Evolutionary conservation across 1,139 yeast species (phyloP), one percentile per base, ranked within the genome.

Genomic region (Kodamaea fungicola): DNA sequence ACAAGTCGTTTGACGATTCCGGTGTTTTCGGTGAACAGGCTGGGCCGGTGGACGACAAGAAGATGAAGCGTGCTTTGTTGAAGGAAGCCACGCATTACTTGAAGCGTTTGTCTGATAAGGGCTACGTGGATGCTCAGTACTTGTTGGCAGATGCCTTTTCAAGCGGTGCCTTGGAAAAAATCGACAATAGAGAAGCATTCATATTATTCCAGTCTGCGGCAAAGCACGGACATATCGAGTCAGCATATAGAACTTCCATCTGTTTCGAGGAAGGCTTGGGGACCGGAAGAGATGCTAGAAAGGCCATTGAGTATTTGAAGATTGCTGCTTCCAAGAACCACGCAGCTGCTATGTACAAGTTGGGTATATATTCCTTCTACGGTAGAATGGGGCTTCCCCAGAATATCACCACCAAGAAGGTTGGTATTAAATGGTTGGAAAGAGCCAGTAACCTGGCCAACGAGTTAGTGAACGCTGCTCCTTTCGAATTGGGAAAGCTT

Each of bases 221-320:
- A 6, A 92, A 90, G 58, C 92, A 86, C 49, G 95, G 92, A 16
- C 97, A 92, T 55, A 74, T 84, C 8, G 97, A 92, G 58, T 80
- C 94, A 38, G 90, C 96, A 0, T 92, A 85, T 60, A 76, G 97
- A 51, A 85, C 96, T 0, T 88, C 97, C 1, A 76, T 85, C 43
- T 90, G 97, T 59, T 85, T 82, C 50, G 96, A 90, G 61, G 95
- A 88, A 62, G 97, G 97, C 6, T 69, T 90, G 62, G 98, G 98
- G 5, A 85, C 94, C 6, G 81, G 89, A 12, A 76, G 95, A 51
- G 97, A 92, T 59, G 80, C 95, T 1, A 74, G 95, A 41, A 83
- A 88, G 52, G 92, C 95, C 1, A 66, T 88, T 8, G 95, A 87
- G 47, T 89, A 83, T 58, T 66, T 88, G 44, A 83, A 86, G 54